phyloP scores from a whole-genome alignment of 306 rosid species.

The Begonia loranthoides region DNA sequence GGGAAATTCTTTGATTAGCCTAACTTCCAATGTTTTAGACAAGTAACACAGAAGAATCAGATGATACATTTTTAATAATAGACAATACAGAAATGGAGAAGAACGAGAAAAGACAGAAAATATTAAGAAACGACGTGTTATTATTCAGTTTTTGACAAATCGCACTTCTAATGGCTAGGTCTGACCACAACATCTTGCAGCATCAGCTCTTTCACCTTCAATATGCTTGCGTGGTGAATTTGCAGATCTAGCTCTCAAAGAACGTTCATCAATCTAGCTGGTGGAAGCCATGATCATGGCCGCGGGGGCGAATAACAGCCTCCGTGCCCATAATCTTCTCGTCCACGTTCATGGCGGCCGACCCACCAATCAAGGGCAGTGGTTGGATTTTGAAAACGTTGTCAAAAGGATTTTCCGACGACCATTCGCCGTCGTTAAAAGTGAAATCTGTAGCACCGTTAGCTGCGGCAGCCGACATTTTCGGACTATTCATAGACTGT shows the following conservation, averaged over 20 bases:
- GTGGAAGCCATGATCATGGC: slow-evolving; percentile 27
- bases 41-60: too few relatives aligned
- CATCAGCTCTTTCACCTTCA: slow-evolving; percentile 40
- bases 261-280: slow-evolving; percentile 42
- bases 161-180: too few relatives aligned
- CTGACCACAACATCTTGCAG: slow-evolving; percentile 48
- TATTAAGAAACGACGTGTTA: too few relatives aligned
- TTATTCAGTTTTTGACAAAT: too few relatives aligned
- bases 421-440: background rate
- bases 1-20: too few relatives aligned
- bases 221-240: slow-evolving; percentile 37
- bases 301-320: slow-evolving; percentile 44
- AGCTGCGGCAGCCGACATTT: background rate
- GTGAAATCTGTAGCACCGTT: background rate
- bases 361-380: background rate
- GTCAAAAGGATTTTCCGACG: too few relatives aligned
- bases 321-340: slow-evolving; percentile 36
- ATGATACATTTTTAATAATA: too few relatives aligned
- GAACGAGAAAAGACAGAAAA: too few relatives aligned
- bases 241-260: slow-evolving; percentile 33
- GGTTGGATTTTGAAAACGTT: background rate
- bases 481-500: background rate
- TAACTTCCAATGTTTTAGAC: too few relatives aligned
- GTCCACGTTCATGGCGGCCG: slow-evolving; percentile 15
- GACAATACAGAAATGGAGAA: too few relatives aligned